Base-by-base conservation (phyloP, 148 eudicot genomes). In the Hydrangea macrophylla region DNA sequence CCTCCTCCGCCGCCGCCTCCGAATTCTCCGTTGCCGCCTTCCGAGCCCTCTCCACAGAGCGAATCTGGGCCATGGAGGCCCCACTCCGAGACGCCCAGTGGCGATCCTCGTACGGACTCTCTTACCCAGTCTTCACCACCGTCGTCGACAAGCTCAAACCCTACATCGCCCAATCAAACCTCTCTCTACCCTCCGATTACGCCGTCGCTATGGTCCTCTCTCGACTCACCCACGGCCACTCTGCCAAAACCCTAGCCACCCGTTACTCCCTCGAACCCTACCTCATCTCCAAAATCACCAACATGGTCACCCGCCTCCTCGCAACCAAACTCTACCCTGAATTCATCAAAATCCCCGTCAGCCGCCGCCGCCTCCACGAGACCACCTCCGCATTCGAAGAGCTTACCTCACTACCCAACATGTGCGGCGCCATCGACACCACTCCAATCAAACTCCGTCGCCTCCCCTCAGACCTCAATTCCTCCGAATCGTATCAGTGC, bases 181-280 rank as follows among this genome's bases (percentile, higher is more conserved):
- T 93, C 78, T 88, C 90, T 12, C 82, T 93, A 0, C 98, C 98
- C 5, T 78, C 98, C 10, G 98, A 93, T 66, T 93, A 93, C 75
- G 98, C 96, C 15, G 90, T 93, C 25, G 90, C 98, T 0, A 93
- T 93, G 92, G 98, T 93, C 40, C 88, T 93, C 30, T 86, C 94
- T 3, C 82, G 96, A 1, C 85, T 93, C 58, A 65, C 86, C 25
- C 87, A 78, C 58, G 96, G 96, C 35, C 73, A 67, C 35, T 78
- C 92, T 8, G 78, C 93, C 32, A 74, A 82, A 60, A 75, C 88
- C 62, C 73, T 93, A 6, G 92, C 96, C 26, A 48, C 76, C 37
- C 80, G 96, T 9, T 81, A 90, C 68, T 80, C 86, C 39, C 86
- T 93, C 2, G 98, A 90, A 23, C 94, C 98, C 10, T 93, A 88